phyloP scores from a whole-genome alignment of 2,329 filamentous ascomycete species.

The Shiraia sp. region DNA sequence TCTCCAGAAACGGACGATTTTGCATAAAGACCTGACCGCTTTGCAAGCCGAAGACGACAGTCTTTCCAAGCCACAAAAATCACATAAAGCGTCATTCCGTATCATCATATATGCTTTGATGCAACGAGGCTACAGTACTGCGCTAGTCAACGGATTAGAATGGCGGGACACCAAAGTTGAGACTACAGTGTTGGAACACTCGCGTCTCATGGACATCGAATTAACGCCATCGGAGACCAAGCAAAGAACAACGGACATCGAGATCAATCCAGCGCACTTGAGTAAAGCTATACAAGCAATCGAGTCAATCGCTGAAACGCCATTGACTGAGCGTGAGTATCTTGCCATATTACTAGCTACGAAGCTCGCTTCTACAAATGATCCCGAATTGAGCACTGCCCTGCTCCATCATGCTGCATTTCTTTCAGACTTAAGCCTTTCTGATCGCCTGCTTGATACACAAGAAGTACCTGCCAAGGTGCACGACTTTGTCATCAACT shows the following conservation, averaged over 20 bases:
- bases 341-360: conserved; percentile 37
- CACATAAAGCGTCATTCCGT: conserved; percentile 42
- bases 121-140: conserved; percentile 61
- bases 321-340: conserved; percentile 42
- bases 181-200: conserved; percentile 24
- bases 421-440: conserved; percentile 47
- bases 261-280: conserved; percentile 18
- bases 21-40: conserved; percentile 20
- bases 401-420: conserved; percentile 51
- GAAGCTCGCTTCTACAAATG: conserved; percentile 34
- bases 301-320: conserved; percentile 14
- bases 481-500: conserved; percentile 41
- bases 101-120: conserved; percentile 61
- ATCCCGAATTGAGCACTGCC: conserved; percentile 39
- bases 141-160: conserved; percentile 65
- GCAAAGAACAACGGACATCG: conserved; percentile 6
- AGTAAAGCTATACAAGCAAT: conserved; percentile 24
- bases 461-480: conserved; percentile 38
- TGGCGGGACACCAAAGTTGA: conserved; percentile 66
- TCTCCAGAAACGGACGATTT: conserved; percentile 20
- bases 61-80: conserved; percentile 21
- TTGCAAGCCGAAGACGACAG: conserved; percentile 22
- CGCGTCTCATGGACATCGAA: conserved; percentile 20
- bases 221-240: conserved; percentile 12
- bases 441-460: conserved; percentile 41